phyloP scores from a whole-genome alignment of 768 basidiomycete genomes.

The Hypholoma fasciculare region DNA sequence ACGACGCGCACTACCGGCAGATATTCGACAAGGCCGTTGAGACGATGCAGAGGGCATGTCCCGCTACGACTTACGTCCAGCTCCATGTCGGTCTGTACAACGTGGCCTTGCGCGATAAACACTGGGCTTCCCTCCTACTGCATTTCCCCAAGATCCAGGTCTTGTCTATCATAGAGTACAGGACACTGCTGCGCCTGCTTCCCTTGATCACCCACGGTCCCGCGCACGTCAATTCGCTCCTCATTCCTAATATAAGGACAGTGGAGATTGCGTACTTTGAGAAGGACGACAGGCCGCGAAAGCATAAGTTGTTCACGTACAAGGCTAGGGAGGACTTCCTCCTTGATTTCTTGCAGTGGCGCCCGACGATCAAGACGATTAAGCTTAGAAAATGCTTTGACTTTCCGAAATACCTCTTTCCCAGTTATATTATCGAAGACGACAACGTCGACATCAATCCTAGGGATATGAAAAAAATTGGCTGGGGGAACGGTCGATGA shows the following conservation, averaged over 20 bases:
- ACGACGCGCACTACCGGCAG: background rate
- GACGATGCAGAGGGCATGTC: background rate
- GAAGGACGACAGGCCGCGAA: background rate
- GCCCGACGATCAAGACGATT: background rate
- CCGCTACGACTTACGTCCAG: background rate
- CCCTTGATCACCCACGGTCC: too few species aligned
- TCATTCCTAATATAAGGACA: background rate
- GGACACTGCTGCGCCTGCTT: too few species aligned
- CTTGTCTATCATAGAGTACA: too few species aligned
- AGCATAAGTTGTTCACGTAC: background rate
- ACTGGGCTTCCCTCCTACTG: too few species aligned
- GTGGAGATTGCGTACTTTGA: background rate
- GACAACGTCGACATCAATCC: background rate
- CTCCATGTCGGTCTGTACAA: background rate
- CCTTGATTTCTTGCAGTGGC: background rate
- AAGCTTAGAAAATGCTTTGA: background rate
- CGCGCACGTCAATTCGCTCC: background rate
- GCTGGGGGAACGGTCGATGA: background rate
- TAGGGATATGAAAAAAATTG: background rate
- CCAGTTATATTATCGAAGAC: background rate
- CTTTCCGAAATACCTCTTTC: background rate
- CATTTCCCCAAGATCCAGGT: too few species aligned
- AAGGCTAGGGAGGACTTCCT: background rate
- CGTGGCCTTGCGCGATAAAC: too few species aligned
- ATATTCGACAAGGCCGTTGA: background rate